Conservation (phyloP, 2,329 filamentous ascomycete genomes). For the Trichoderma atrobrunneum region DNA sequence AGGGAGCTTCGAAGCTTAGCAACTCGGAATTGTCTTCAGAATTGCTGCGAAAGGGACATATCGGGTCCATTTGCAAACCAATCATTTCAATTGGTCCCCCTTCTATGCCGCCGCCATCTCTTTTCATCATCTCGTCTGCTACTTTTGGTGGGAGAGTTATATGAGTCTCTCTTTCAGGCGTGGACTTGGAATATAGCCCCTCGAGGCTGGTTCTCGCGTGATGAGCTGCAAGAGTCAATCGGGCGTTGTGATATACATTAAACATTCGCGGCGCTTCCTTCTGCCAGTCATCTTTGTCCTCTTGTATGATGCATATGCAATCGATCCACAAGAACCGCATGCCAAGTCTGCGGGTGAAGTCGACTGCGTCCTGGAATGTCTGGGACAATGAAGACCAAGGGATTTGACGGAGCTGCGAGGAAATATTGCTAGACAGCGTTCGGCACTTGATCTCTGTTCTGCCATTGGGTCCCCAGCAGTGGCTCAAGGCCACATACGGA, state of each 20-base stretch:
- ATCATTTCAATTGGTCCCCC: background rate
- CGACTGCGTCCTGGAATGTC: background rate
- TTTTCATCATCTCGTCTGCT: background rate
- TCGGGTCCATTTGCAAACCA: background rate
- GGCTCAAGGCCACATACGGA: background rate
- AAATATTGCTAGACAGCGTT: background rate
- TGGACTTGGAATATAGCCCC: background rate
- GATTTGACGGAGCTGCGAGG: background rate
- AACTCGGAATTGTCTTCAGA: background rate
- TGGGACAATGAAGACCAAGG: background rate
- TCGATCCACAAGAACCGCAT: background rate
- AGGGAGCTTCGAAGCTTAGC: background rate
- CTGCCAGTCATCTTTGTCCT: background rate
- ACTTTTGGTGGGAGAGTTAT: background rate
- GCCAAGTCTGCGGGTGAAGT: background rate
- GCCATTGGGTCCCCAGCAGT: background rate
- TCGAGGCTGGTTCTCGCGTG: background rate
- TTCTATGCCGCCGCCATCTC: background rate
- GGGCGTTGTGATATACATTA: background rate
- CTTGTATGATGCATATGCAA: background rate
- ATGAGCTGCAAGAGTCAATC: background rate
- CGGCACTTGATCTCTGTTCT: background rate
- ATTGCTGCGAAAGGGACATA: background rate
- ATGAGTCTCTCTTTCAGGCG: background rate
- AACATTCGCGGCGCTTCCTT: background rate